Base-by-base conservation (phyloP, 1,139 yeast genomes). In the Hyphopichia burtonii region DNA sequence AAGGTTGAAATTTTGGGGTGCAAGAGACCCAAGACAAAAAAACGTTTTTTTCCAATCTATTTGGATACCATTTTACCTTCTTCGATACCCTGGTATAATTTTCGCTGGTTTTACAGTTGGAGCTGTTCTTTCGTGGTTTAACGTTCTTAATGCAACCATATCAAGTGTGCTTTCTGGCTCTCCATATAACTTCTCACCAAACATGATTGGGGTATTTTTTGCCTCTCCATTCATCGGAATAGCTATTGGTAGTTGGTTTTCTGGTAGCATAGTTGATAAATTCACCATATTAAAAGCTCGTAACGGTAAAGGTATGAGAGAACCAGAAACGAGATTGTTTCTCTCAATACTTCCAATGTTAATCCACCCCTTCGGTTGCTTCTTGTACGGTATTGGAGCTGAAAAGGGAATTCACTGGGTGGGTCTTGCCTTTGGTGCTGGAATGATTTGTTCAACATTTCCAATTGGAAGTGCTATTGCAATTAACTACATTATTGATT, bases 101-200 rank as follows among this genome's bases (percentile, higher is more conserved):
- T 55, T 53, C 50, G 55, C 53, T 6, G 61, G 61, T 11, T 38
- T 55, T 34, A 44, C 50, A 4, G 53, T 50, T 32, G 56, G 56
- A 2, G 44, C 55, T 3, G 49, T 51, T n/a, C 44, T 52, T 28
- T 71, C 74, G 43, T 78, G 80, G 78, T 77, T 74, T 53, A 73
- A 76, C 40, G 73, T 78, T 31, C 63, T 77, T 44, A 78, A 76
- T 54, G 74, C 71, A 38, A 68, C 80, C 32, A 60, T 67, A 50
- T 58, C 75, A 28, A 48, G 61, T 35, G 58, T 75, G 39, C 52
- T 78, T 36, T 55, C 71, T 49, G 71, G 66, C 12, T 59, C 59
- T 8, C 78, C 78, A 16, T 74, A 73, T 52, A 60, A 70, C 46
- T 74, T 73, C 45, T 52, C 61, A 2, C 45, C 73, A 4, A 55